Base-by-base conservation (phyloP, 768 basidiomycete genomes). In the Lactifluus pinguis region DNA sequence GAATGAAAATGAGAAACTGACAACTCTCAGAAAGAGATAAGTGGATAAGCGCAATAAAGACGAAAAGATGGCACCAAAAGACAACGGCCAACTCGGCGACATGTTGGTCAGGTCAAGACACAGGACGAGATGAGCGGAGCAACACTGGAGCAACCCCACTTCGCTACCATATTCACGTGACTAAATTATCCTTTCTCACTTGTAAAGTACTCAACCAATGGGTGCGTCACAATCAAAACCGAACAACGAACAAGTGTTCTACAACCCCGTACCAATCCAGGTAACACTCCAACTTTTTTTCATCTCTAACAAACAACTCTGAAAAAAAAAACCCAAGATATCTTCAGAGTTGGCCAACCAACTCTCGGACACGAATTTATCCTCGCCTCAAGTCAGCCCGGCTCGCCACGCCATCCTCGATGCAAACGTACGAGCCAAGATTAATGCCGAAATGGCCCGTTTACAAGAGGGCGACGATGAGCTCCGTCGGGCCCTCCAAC, bases 311-410 rank as follows among this genome's bases (percentile, higher is more conserved):
- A 7, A 38, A 38, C 8, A 38, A 38, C 38, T 11, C 38, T 9
- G 32, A 34, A 9, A 34, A 9, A 38, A 11, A 44, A 54, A 19
- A 66, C 25, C n/a, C 25, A 25, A 94, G 91, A 89, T 95, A 75
- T 88, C 88, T n/a, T 82, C 82, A 50, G 83, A 87, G 71, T 83
- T 95, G 59, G 84, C 94, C 69, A 83, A 87, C 76, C 83, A 86
- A 59, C 85, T 94, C 63, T 78, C 84, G 19, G 85, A 90, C 73
- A 76, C 80, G 60, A 71, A 25, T 25, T 25, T 80, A 39, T 79
- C 82, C 47, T 77, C 84, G 1, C 74, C 85, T 10, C 78, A 78
- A 51, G 82, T 84, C 3, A 77, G 82, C 14, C 79, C 84, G 9
- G 83, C 84, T 62, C 84, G 88, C 44, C 92, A 92, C 73, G 76